phyloP scores from a whole-genome alignment of 306 rosid genomes.

The Lablab purpureus region DNA sequence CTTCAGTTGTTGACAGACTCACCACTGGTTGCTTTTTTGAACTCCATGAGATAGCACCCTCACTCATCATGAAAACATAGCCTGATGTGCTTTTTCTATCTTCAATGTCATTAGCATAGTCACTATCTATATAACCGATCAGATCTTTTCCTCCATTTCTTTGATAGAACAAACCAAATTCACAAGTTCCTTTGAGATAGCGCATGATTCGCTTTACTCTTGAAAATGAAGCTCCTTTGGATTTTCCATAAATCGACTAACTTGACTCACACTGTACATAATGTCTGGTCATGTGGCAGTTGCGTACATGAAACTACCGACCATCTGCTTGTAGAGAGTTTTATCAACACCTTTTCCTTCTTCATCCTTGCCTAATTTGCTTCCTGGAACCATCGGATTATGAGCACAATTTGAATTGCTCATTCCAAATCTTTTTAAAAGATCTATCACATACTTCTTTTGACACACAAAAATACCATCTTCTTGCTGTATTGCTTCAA shows the following conservation, averaged over 20 bases:
- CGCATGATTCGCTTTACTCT: neutral
- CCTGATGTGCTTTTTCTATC: neutral
- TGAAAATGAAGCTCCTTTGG: too few relatives aligned
- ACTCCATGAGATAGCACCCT: neutral
- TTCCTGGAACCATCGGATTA: too few relatives aligned
- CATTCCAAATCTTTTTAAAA: too few relatives aligned
- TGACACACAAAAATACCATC: too few relatives aligned
- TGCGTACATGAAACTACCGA: neutral
- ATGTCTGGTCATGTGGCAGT: neutral
- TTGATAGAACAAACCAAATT: neutral
- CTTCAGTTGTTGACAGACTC: neutral
- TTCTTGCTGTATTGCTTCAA: too few relatives aligned
- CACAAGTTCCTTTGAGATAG: neutral
- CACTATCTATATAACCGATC: neutral
- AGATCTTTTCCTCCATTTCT: neutral
- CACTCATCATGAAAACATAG: neutral
- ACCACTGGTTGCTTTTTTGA: neutral
- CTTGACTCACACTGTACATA: neutral
- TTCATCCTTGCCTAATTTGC: too few relatives aligned
- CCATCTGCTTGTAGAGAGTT: neutral
- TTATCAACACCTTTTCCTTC: neutral
- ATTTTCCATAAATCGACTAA: neutral
- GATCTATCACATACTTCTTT: too few relatives aligned
- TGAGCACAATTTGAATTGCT: too few relatives aligned
- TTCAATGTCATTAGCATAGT: neutral